phyloP scores from a whole-genome alignment of 2,329 filamentous ascomycete genomes.

The Penicillium sp. region DNA sequence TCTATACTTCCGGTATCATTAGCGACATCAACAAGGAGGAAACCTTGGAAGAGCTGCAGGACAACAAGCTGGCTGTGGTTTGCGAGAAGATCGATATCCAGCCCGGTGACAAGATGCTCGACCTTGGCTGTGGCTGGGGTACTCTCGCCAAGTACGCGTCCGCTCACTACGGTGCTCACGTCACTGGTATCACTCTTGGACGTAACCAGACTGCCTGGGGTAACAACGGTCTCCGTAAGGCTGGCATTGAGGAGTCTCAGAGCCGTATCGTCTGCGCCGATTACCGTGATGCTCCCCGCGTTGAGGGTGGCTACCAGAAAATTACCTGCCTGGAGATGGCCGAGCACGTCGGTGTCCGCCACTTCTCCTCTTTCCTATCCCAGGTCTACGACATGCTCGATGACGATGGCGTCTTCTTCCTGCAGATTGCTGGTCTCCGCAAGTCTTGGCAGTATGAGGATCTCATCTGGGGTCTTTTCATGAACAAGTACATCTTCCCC shows the following conservation, averaged over 20 bases:
- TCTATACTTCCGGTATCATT: constrained; percentile 96
- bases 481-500: constrained; percentile 99
- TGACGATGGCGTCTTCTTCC: constrained; percentile 93
- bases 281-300: constrained; percentile 89
- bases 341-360: constrained; percentile 94
- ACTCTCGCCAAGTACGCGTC: constrained; percentile 92
- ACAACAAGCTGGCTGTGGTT: constrained; percentile 94
- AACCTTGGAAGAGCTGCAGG: constrained; percentile 89
- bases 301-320: constrained; percentile 80
- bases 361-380: constrained; percentile 76
- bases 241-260: constrained; percentile 81
- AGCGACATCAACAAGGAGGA: constrained; percentile 86
- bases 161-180: constrained; percentile 83
- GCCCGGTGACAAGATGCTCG: constrained; percentile 78
- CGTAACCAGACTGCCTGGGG: constrained; percentile 98
- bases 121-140: constrained; percentile 98
- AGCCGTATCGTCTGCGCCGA: constrained; percentile 93
- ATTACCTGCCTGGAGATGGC: constrained; percentile 99
- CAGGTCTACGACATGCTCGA: constrained; percentile 96
- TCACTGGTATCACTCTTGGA: constrained; percentile 89
- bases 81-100: constrained; percentile 93
- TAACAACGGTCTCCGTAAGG: constrained; percentile 82
- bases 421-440: constrained; percentile 91
- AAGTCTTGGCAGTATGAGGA: constrained; percentile 98
- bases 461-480: constrained; percentile 96